Evolutionary conservation across 208 protist species (phyloP).

Genomic region (Leishmania tarentolae): DNA sequence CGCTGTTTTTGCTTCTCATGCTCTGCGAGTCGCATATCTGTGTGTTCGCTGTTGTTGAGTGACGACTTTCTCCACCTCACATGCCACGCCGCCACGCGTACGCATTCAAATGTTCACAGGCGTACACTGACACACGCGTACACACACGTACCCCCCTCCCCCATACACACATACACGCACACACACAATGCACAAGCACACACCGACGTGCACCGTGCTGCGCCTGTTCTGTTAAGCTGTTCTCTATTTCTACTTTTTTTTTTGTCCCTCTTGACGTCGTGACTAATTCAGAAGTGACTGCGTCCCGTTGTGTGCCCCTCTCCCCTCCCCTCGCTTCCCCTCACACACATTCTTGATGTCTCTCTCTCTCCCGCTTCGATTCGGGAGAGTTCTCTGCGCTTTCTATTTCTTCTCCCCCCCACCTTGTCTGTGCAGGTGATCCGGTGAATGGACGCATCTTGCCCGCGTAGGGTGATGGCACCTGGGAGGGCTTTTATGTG

Average conservation of each 20-base stretch:
- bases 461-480: neutral
- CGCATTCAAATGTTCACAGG: neutral
- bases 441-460: neutral
- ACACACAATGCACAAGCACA: neutral
- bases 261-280: neutral
- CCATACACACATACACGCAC: neutral
- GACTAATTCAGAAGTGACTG: neutral
- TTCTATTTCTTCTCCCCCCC: neutral
- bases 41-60: neutral
- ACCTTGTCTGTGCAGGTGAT: neutral
- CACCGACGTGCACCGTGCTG: neutral
- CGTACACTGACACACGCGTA: neutral
- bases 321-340: neutral
- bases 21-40: neutral
- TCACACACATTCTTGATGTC: neutral
- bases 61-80: neutral
- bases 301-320: neutral
- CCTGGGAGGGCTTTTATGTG: too few relatives aligned
- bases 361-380: neutral
- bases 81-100: neutral
- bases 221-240: neutral
- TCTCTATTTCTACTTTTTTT: slow-evolving; percentile 13
- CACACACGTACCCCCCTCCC: too few relatives aligned
- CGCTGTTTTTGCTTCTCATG: neutral
- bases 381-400: neutral